A percentile compares a stretch with the other conserved stretches of the same genome.
Conservation (phyloP, 2,329 filamentous ascomycete species). For the Rutstroemia sydowiana region DNA sequence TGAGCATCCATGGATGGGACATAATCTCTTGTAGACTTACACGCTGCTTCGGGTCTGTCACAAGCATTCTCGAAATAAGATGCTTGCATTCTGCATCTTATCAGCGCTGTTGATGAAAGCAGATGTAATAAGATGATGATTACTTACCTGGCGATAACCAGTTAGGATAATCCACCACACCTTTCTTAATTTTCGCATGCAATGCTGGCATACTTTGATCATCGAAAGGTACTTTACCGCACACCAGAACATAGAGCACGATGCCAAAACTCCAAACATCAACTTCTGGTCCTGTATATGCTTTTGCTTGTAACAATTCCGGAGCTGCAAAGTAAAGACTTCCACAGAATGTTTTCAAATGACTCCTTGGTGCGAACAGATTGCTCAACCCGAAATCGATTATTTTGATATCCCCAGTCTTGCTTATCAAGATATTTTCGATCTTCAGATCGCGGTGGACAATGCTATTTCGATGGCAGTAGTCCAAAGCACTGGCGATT, state of each 20-base stretch:
- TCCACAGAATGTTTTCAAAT: conserved; percentile 94
- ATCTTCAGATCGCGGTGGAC: conserved; percentile 97
- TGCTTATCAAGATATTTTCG: conserved; percentile 98
- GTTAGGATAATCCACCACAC: conserved; percentile 86
- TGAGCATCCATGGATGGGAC: conserved; percentile 91
- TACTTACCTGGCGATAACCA: conserved; percentile 80
- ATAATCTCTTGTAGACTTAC: conserved; percentile 87
- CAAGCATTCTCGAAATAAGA: conserved; percentile 89
- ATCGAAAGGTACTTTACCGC: conserved; percentile 96
- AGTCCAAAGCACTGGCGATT: conserved; percentile 93
- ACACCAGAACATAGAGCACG: conserved; percentile 92
- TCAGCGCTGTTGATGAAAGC: conserved; percentile 12
- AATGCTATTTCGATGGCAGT: conserved; percentile 96
- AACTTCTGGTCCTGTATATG: conserved; percentile 93
- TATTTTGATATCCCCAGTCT: conserved; percentile 98
- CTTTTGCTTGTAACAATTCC: conserved; percentile 84
- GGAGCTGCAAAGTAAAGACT: conserved; percentile 97
- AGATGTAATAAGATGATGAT: conserved; percentile 10
- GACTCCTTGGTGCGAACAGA: conserved; percentile 75
- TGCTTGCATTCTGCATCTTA: conserved; percentile 71
- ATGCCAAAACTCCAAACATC: conserved; percentile 99
- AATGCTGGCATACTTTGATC: conserved; percentile 98
- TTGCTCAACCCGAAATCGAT: conserved; percentile 98
- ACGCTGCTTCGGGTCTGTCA: conserved; percentile 83
- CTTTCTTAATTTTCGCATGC: conserved; percentile 98